phyloP scores from a whole-genome alignment of 2,329 filamentous ascomycete genomes.

The Xylaria sp. region DNA sequence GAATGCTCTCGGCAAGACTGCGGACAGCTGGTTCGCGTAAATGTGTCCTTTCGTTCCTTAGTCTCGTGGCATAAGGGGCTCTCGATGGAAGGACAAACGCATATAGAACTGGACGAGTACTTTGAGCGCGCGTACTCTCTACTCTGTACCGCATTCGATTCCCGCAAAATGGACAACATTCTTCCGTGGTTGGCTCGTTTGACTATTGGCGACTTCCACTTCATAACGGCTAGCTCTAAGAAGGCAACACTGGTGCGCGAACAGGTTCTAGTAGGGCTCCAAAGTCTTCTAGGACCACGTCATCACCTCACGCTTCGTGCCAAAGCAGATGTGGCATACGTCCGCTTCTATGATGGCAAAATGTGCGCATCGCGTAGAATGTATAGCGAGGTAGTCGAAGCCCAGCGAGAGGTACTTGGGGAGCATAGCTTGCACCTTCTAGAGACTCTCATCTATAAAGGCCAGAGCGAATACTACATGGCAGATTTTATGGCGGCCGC shows the following conservation, averaged over 20 bases:
- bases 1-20: background rate
- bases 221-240: background rate
- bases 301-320: conserved; percentile 8
- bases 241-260: background rate
- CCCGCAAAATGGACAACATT: background rate
- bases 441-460: conserved; percentile 1
- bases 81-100: background rate
- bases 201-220: background rate
- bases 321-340: conserved; percentile 2
- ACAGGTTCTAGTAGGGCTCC: background rate
- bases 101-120: conserved; percentile 5
- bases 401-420: conserved; percentile 1
- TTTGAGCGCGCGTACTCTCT: conserved; percentile 3
- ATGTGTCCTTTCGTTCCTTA: background rate
- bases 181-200: conserved; percentile 3
- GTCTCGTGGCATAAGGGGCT: conserved; percentile 5
- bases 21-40: background rate
- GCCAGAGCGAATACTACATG: conserved; percentile 12
- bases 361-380: conserved; percentile 1
- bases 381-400: background rate
- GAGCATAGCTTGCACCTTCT: background rate
- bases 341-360: conserved; percentile 3
- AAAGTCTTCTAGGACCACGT: background rate
- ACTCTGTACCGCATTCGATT: conserved; percentile 1
- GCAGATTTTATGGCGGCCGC: conserved; percentile 1